phyloP scores from a whole-genome alignment of 2,329 filamentous ascomycete genomes.

The Dothistroma septosporum region DNA sequence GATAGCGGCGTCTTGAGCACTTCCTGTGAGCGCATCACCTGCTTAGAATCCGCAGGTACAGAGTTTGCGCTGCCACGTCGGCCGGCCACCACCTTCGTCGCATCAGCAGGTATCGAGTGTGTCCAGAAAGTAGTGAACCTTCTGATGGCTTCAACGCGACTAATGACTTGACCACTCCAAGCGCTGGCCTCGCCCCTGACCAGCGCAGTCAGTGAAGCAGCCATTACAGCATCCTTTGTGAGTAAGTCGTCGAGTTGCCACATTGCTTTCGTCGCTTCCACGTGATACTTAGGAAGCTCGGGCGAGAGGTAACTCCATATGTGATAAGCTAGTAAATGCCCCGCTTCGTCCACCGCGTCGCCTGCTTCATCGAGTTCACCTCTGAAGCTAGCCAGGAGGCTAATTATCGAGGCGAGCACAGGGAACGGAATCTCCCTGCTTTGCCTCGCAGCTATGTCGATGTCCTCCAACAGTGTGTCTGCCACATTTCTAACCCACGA shows the following conservation, averaged over 20 bases:
- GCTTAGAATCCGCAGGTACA: conserved; percentile 23
- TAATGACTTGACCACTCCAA: not conserved
- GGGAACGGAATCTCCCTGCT: conserved; percentile 17
- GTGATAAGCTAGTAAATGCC: conserved; percentile 60
- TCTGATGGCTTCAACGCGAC: conserved; percentile 55
- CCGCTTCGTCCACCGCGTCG: not conserved
- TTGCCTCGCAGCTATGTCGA: not conserved
- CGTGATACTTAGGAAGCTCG: conserved; percentile 85
- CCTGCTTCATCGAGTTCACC: conserved; percentile 50
- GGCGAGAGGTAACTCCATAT: conserved; percentile 80
- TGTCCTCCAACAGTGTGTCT: conserved; percentile 8
- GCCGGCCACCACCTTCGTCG: conserved; percentile 14
- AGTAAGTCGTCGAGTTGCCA: conserved; percentile 70
- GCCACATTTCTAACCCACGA: not conserved
- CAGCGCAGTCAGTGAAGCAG: conserved; percentile 20
- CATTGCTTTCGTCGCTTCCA: conserved; percentile 80
- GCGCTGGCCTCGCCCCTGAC: not conserved
- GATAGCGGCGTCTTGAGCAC: conserved; percentile 80
- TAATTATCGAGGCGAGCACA: conserved; percentile 22
- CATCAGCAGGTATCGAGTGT: conserved; percentile 53
- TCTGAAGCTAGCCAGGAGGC: conserved; percentile 12
- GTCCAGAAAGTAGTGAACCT: conserved; percentile 76
- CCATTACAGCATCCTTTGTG: conserved; percentile 15
- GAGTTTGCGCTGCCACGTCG: conserved; percentile 30
- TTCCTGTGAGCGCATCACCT: conserved; percentile 34